A percentile compares a stretch with the other conserved stretches of the same genome.
Conservation (phyloP, 2,329 filamentous ascomycete species). For the Trichophyton rubrum region DNA sequence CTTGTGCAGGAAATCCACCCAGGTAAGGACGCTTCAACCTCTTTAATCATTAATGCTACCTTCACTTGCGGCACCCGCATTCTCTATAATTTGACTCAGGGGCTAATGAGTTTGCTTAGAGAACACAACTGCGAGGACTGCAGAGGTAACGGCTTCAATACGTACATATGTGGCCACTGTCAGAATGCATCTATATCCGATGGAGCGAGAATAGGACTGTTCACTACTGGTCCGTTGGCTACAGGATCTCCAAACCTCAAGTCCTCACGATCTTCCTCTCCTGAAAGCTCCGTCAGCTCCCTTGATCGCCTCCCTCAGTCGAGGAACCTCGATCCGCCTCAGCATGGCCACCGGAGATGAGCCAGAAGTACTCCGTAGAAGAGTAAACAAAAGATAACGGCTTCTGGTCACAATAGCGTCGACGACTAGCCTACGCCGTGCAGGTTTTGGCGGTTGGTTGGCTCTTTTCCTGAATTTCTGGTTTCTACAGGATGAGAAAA, state of each 20-base stretch:
- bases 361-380: not conserved
- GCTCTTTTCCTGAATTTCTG: too few species aligned
- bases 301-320: not conserved
- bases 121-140: slow-evolving; percentile 7
- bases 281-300: not conserved
- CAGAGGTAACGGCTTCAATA: slow-evolving; percentile 8
- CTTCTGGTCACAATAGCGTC: too few species aligned
- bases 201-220: not conserved
- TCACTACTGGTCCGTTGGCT: not conserved
- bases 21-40: slow-evolving; percentile 18
- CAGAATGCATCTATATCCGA: not conserved
- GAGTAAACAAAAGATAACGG: not conserved
- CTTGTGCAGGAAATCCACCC: slow-evolving; percentile 27
- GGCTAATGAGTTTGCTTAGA: not conserved
- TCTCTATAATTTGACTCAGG: too few species aligned
- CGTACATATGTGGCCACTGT: slow-evolving; percentile 8
- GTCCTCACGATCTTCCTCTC: not conserved
- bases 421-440: too few species aligned
- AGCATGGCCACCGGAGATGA: not conserved
- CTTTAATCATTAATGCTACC: not conserved
- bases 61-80: not conserved
- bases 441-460: not conserved
- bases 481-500: too few species aligned
- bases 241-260: not conserved
- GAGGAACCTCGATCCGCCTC: not conserved